phyloP scores from a whole-genome alignment of 805 yeast species.

The Candida incommunis region DNA sequence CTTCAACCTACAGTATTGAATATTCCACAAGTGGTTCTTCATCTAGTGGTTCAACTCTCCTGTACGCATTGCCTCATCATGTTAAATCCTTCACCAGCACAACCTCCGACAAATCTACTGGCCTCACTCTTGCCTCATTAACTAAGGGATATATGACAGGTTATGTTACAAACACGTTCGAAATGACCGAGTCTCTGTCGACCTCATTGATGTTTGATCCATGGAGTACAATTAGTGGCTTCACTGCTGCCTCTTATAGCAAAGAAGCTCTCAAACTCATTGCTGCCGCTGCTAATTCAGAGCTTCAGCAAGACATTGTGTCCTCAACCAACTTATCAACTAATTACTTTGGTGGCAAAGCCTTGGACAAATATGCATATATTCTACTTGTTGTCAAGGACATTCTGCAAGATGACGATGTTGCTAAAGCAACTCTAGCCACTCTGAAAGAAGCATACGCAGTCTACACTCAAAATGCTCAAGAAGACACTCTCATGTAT shows the following conservation, averaged over 20 bases:
- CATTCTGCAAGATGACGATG: conserved; percentile 39
- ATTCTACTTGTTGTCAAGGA: conserved; percentile 59
- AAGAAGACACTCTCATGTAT: conserved; percentile 59
- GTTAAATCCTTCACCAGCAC: conserved; percentile 27
- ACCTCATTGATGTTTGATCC: conserved; percentile 39
- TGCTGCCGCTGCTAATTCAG: conserved; percentile 34
- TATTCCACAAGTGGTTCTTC: conserved; percentile 41
- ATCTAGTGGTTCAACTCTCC: conserved; percentile 24
- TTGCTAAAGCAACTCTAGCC: conserved; percentile 39
- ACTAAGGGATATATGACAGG: conserved; percentile 30
- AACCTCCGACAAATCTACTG: conserved; percentile 18
- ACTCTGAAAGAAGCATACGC: conserved; percentile 54
- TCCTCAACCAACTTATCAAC: conserved; percentile 58
- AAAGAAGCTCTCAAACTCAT: conserved; percentile 29
- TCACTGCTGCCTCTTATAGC: conserved; percentile 27
- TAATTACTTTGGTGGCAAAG: conserved; percentile 84
- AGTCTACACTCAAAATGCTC: conserved; percentile 55
- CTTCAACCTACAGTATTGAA: conserved; percentile 33
- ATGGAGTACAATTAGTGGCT: conserved; percentile 32
- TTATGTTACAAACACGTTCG: conserved; percentile 18
- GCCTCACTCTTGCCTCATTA: conserved; percentile 30
- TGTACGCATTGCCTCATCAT: conserved; percentile 63
- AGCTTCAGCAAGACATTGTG: conserved; percentile 39
- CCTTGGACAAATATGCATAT: conserved; percentile 81
- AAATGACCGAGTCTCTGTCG: conserved; percentile 26